Base-by-base conservation (phyloP, 2,329 filamentous ascomycete genomes). In the Ramularia collo-cygni region DNA sequence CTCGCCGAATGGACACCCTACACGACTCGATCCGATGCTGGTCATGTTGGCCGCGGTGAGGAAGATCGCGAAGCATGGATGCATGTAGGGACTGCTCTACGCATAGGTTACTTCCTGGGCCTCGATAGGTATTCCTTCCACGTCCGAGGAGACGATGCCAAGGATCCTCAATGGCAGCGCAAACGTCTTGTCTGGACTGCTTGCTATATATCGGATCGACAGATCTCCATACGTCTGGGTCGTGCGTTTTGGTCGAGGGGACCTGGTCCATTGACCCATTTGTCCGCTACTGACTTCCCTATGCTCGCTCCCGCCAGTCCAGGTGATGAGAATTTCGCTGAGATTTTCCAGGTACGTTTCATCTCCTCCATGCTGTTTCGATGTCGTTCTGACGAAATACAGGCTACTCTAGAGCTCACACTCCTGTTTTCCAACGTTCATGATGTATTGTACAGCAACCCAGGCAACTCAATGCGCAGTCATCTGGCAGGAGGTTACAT, bases 41-140 rank as follows among this genome's bases (percentile, higher is more conserved):
- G 77, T 21, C 70, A 75, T 17, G 77, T 85, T 14, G 82, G 81
- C 0, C 72, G 81, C 40, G 82, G 82, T 7, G 81, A 85, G 57
- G 82, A 85, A 39, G 81, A 86, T 51, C 74, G 82, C 31, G 80
- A 82, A 19, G 80, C 81, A 0, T 86, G 82, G 82, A 85, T 85
- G 81, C 78, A 85, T 51, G 79, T 85, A 4, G 82, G 82, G 1
- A 72, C 81, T 14, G 82, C 82, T 3, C 63, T 86, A 5, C 72
- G 82, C 5, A 74, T 83, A 2, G 81, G 76, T 0, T 85, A 85
- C 56, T 82, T 82, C 36, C 74, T 85, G 12, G 77, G 77, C 1
- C 67, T 86, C 13, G 82, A 86, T 55, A 71, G 78, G 43, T 83
- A 81, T 14, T 78, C 79, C 0, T 79, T 85, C 50, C 70, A 76